Percentiles rank a stretch among this genome's conserved stretches.
Evolutionary conservation across 805 yeast genomes (phyloP).

Genomic region (Suhomyces sp.): DNA sequence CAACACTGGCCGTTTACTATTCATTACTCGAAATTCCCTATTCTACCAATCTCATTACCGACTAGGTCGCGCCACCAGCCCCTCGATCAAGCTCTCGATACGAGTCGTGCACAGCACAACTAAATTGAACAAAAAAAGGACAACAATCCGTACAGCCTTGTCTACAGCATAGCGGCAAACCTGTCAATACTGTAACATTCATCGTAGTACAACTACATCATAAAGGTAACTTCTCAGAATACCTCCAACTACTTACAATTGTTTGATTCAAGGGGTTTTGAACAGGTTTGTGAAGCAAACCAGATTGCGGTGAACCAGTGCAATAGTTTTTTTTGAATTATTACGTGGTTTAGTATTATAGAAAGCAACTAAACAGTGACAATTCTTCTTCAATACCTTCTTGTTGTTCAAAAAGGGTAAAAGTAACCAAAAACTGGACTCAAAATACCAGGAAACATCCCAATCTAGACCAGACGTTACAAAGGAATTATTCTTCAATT

Average conservation of each 20-base stretch:
- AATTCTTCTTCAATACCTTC: neutral
- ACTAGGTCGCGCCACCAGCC: slow-evolving; percentile 1
- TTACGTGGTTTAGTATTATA: neutral
- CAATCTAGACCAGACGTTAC: neutral
- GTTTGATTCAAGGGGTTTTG: neutral
- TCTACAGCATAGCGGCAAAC: neutral
- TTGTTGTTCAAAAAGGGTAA: neutral
- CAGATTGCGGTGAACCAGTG: neutral
- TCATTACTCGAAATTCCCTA: neutral
- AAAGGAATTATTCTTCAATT: neutral
- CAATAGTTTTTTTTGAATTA: neutral
- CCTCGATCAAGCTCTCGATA: neutral
- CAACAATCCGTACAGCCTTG: slow-evolving; percentile 5
- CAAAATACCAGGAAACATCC: neutral
- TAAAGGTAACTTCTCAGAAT: neutral
- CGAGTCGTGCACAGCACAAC: slow-evolving; percentile 4
- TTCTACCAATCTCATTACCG: neutral
- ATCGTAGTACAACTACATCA: neutral
- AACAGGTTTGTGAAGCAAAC: neutral
- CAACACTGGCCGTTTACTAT: neutral
- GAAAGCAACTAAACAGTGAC: neutral
- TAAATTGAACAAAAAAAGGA: slow-evolving; percentile 5
- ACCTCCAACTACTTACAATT: neutral
- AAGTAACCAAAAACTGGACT: neutral
- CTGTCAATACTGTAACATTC: neutral